These are phyloP conservation scores for Plasmopara muralis DNA, from an alignment of 352 stramenopile genomes.

Conservation along the genomic window DNA sequence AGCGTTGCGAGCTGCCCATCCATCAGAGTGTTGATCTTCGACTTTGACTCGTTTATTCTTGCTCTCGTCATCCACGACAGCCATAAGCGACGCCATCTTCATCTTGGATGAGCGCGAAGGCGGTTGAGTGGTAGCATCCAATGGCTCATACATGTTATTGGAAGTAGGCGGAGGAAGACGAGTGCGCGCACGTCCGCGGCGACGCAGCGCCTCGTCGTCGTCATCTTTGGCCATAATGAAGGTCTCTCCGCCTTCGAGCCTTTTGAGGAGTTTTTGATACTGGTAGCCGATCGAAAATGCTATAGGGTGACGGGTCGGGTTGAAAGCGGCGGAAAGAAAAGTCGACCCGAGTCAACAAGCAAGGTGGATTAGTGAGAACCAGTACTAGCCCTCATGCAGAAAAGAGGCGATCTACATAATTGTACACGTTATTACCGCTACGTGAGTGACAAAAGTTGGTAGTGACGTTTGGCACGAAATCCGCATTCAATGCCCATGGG, in stretches of 20 bases:
- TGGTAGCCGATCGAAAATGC: slow-evolving; percentile 18
- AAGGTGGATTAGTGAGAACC: slow-evolving; percentile 1
- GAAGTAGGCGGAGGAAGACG: slow-evolving; percentile 17
- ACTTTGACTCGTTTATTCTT: slow-evolving; percentile 57
- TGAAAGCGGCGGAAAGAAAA: not conserved
- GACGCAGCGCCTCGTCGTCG: slow-evolving; percentile 32
- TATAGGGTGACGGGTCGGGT: slow-evolving; percentile 15
- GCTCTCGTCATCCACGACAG: slow-evolving; percentile 23
- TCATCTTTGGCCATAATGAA: slow-evolving; percentile 29
- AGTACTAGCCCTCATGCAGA: slow-evolving; percentile 3
- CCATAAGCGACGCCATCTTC: slow-evolving; percentile 48
- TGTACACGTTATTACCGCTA: too few species aligned
- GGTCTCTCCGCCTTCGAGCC: slow-evolving; percentile 3
- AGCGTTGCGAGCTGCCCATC: slow-evolving; percentile 8
- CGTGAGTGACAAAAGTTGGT: too few species aligned
- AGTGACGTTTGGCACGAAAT: too few species aligned
- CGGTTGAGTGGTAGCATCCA: slow-evolving; percentile 6
- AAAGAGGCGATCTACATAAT: not conserved
- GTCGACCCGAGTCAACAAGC: slow-evolving; percentile 5
- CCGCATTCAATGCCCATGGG: too few species aligned
- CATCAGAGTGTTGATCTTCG: slow-evolving; percentile 10
- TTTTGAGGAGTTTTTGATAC: slow-evolving; percentile 29
- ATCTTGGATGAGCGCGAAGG: slow-evolving; percentile 26
- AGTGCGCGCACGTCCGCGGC: slow-evolving; percentile 23
- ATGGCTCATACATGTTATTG: slow-evolving; percentile 18